phyloP scores from a whole-genome alignment of 1,139 yeast genomes.

The Yamadazyma songkhlaensis region DNA sequence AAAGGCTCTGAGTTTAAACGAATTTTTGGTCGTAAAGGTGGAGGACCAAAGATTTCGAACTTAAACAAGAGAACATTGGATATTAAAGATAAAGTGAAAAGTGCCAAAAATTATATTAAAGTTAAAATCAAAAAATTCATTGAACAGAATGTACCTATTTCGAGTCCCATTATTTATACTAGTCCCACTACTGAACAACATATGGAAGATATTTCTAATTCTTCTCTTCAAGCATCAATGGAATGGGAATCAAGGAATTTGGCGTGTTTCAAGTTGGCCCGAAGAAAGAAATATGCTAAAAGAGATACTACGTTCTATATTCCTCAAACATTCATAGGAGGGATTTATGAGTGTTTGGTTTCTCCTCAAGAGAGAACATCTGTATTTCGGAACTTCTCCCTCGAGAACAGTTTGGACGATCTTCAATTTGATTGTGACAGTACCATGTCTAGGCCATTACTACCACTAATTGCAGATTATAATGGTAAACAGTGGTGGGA shows the following conservation, averaged over 20 bases:
- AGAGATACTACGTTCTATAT: conserved; percentile 49
- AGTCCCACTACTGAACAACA: conserved; percentile 21
- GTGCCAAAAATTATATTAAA: conserved; percentile 10
- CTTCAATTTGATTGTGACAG: conserved; percentile 34
- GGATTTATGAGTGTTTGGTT: conserved; percentile 53
- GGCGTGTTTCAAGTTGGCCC: conserved; percentile 59
- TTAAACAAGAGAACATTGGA: neutral
- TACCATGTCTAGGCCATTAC: conserved; percentile 41
- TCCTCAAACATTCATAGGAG: conserved; percentile 67
- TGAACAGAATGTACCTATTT: conserved; percentile 20
- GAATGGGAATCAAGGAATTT: conserved; percentile 33
- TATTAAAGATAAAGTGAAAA: neutral
- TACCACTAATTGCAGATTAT: conserved; percentile 63
- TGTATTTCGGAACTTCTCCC: conserved; percentile 17
- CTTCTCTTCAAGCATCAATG: conserved; percentile 23
- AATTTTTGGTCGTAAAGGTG: conserved; percentile 4
- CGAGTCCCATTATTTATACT: conserved; percentile 23
- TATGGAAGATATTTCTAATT: conserved; percentile 18
- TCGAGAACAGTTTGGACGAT: conserved; percentile 17
- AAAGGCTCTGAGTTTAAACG: neutral
- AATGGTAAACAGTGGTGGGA: conserved; percentile 48
- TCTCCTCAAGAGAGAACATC: conserved; percentile 20
- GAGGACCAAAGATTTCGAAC: neutral
- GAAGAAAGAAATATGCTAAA: conserved; percentile 57
- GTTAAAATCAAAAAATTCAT: conserved; percentile 20